These are phyloP conservation scores for Spizellomyces punctatus DNA, from an alignment of 192 early-diverging fungal species.

Conservation along the genomic window DNA sequence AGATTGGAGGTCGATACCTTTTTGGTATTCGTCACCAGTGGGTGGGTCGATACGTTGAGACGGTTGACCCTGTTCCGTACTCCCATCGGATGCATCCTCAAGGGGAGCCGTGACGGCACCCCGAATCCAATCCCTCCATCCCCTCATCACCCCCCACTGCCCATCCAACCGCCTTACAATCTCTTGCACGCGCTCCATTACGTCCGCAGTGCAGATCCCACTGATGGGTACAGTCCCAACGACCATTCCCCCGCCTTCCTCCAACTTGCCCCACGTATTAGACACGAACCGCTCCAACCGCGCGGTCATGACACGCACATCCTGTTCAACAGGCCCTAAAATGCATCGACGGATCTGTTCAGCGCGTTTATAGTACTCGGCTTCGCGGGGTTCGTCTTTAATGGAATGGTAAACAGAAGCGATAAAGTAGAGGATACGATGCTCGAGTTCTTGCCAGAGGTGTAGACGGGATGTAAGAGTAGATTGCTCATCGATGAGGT, in stretches of 20 bases:
- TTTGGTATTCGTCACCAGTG: constrained; percentile 40
- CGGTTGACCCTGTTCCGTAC: not conserved
- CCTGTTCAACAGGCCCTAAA: constrained; percentile 9
- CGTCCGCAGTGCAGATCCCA: not conserved
- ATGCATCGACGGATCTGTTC: constrained; percentile 33
- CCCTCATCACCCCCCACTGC: constrained; percentile 19
- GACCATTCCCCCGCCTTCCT: too few relatives aligned
- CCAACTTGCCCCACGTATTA: too few relatives aligned
- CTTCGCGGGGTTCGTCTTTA: constrained; percentile 47
- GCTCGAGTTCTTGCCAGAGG: constrained; percentile 52
- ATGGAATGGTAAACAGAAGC: constrained; percentile 58
- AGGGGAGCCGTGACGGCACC: constrained; percentile 15
- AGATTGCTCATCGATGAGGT: constrained; percentile 5
- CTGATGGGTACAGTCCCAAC: too few relatives aligned
- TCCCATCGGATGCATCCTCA: not conserved
- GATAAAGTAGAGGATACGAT: constrained; percentile 61
- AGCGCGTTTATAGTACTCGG: constrained; percentile 39
- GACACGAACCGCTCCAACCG: too few relatives aligned
- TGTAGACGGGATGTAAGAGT: constrained; percentile 23
- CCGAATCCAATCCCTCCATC: constrained; percentile 33
- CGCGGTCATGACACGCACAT: too few relatives aligned
- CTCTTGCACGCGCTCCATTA: constrained; percentile 9
- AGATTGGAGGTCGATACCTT: constrained; percentile 16
- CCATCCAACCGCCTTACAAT: constrained; percentile 16
- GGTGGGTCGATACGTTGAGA: constrained; percentile 1